phyloP scores from a whole-genome alignment of 192 early-diverging fungal genomes.

The Chytriomyces sp. region DNA sequence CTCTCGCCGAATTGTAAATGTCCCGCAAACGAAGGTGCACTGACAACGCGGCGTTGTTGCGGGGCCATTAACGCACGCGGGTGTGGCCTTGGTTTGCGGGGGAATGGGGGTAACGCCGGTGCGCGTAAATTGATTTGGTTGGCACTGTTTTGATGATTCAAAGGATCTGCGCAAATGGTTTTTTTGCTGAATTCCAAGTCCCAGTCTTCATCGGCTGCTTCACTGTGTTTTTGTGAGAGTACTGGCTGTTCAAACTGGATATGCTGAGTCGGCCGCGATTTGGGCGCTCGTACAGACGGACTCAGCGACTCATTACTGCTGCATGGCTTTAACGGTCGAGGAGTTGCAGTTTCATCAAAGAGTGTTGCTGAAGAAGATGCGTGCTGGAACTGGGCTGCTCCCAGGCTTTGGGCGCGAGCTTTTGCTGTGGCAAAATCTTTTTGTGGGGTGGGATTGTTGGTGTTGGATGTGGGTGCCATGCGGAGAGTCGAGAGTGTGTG shows the following conservation, averaged over 20 bases:
- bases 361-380: background rate
- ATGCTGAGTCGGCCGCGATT: background rate
- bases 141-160: no score
- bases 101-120: slow-evolving; percentile 17
- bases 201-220: slow-evolving; percentile 33
- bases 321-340: background rate
- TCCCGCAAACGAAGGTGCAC: slow-evolving; percentile 34
- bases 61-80: background rate
- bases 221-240: background rate
- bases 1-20: slow-evolving; percentile 34
- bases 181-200: slow-evolving; percentile 40
- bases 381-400: slow-evolving; percentile 12
- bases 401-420: slow-evolving; percentile 26
- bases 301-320: no score
- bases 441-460: background rate
- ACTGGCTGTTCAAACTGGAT: background rate
- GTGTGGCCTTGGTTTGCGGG: slow-evolving; percentile 15
- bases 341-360: background rate
- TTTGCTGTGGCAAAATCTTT: slow-evolving; percentile 6
- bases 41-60: slow-evolving; percentile 23
- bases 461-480: background rate
- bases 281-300: background rate
- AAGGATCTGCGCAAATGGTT: background rate
- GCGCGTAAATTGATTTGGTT: background rate
- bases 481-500: slow-evolving; percentile 36